Conservation (phyloP, 345 rosid species). For the Moricandia arvensis region DNA sequence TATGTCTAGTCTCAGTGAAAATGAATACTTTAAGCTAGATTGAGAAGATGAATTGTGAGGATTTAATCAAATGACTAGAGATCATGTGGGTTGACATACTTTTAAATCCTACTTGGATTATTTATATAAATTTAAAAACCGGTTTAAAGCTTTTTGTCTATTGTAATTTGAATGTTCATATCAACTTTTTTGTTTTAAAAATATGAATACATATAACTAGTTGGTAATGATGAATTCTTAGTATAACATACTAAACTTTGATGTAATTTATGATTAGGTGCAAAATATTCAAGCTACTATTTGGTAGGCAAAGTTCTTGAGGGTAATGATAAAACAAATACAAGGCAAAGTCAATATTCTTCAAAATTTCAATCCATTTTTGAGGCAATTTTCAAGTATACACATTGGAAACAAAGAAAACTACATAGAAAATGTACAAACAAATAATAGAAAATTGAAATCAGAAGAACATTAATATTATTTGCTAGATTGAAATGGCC, state of each 20-base stretch:
- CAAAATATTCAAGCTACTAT: background rate
- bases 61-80: background rate
- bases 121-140: background rate
- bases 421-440: background rate
- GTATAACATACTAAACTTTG: background rate
- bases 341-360: slow-evolving; percentile 1
- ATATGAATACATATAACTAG: background rate
- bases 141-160: background rate
- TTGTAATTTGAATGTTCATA: background rate
- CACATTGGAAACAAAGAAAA: background rate
- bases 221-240: background rate
- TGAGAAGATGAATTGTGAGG: background rate
- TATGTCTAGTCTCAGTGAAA: too few relatives aligned
- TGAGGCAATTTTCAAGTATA: slow-evolving; percentile 11
- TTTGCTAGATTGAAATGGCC: slow-evolving; percentile 9
- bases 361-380: background rate
- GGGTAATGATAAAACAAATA: background rate
- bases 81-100: background rate
- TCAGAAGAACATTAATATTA: slow-evolving; percentile 1
- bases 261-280: background rate
- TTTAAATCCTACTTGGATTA: background rate
- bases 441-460: background rate
- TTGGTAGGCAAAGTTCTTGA: background rate
- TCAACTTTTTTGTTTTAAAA: background rate
- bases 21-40: too few relatives aligned